These are phyloP conservation scores for Chenopodium quinoa DNA, from an alignment of 148 eudicot species.

Conservation along the genomic window DNA sequence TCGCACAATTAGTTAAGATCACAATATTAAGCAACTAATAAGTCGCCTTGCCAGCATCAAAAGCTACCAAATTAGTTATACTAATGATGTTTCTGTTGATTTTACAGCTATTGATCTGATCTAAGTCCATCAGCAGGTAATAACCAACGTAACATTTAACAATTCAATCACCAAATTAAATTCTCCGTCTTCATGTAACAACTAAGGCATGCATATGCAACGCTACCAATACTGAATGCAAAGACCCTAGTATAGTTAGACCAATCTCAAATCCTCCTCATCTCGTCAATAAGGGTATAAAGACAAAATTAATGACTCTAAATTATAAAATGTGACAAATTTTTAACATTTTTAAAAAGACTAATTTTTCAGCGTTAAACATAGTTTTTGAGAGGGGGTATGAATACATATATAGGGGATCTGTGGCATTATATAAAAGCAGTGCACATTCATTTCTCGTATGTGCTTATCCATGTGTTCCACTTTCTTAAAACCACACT, in stretches of 20 bases:
- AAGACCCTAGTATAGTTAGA: no score
- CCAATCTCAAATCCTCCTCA: no score
- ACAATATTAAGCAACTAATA: slow-evolving; percentile 26
- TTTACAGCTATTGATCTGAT: neutral
- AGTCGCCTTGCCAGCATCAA: slow-evolving; percentile 11
- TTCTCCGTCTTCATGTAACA: no score
- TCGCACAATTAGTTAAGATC: neutral
- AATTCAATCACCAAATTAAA: neutral
- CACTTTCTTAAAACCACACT: slow-evolving; percentile 12
- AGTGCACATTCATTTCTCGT: neutral
- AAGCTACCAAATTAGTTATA: slow-evolving; percentile 21
- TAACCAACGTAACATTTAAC: neutral
- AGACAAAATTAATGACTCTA: no score
- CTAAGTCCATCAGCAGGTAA: neutral
- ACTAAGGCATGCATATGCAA: no score
- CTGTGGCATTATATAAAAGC: neutral
- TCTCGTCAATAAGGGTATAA: no score
- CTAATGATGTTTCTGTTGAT: neutral
- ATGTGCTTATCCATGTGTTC: slow-evolving; percentile 27
- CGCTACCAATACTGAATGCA: no score
- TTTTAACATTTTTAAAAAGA: no score
- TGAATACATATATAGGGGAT: no score
- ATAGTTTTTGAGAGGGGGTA: no score
- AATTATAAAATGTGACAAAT: no score
- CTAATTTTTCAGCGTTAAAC: no score